A percentile compares a stretch with the other conserved stretches of the same genome.
These are phyloP conservation scores for Metschnikowia vanudenii DNA, from an alignment of 805 yeast genomes.

Conservation along the genomic window DNA sequence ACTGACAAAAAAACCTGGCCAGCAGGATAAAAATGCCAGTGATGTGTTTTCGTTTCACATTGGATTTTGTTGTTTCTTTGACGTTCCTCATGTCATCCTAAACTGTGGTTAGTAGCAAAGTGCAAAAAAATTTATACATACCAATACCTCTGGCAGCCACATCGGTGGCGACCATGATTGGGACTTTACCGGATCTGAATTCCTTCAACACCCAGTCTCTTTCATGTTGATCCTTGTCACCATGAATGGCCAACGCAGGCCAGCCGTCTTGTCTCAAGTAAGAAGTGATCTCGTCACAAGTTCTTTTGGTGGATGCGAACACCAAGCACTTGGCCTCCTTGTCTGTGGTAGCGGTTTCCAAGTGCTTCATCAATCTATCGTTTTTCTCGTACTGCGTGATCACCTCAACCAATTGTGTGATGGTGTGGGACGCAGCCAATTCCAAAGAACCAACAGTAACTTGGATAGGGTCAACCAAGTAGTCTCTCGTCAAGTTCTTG, in stretches of 20 bases:
- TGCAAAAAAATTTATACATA: constrained; percentile 50
- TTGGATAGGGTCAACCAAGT: constrained; percentile 89
- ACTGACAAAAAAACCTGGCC: constrained; percentile 10
- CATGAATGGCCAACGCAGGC: constrained; percentile 98
- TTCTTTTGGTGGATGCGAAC: constrained; percentile 96
- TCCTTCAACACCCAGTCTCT: constrained; percentile 98
- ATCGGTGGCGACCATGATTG: constrained; percentile 98
- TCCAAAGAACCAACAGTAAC: constrained; percentile 96
- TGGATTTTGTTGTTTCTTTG: constrained; percentile 6
- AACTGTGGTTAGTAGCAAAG: constrained; percentile 23
- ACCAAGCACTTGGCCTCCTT: constrained; percentile 75
- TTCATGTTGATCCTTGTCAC: constrained; percentile 96
- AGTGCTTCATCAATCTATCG: constrained; percentile 80
- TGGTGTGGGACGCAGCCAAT: constrained; percentile 93
- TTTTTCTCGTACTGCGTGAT: constrained; percentile 90
- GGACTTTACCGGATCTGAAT: constrained; percentile 88
- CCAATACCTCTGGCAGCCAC: constrained; percentile 99
- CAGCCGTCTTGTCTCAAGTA: constrained; percentile 94
- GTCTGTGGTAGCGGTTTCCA: constrained; percentile 74
- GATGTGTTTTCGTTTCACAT: neutral
- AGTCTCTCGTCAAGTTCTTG: constrained; percentile 88
- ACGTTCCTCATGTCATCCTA: constrained; percentile 14
- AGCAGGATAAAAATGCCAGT: constrained; percentile 10
- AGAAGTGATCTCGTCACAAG: constrained; percentile 92
- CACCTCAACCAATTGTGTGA: constrained; percentile 91